Evolutionary conservation across 331 rosid species (phyloP).

Genomic region (Quercus phellos): DNA sequence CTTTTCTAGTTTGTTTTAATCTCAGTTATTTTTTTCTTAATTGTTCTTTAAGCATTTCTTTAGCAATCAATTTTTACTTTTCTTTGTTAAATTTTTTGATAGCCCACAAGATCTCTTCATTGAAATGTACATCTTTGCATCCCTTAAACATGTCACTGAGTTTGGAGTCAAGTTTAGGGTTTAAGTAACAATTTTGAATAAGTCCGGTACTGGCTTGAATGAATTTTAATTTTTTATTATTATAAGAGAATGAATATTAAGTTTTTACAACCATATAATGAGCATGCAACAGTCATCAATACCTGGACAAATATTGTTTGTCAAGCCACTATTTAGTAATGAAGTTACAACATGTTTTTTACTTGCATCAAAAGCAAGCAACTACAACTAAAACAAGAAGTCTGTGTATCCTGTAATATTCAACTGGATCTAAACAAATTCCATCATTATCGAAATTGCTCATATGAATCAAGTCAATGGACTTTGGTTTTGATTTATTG

Average conservation of each 20-base stretch:
- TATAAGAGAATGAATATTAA: too few relatives aligned
- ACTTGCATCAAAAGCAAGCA: background rate
- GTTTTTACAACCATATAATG: background rate
- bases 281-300: background rate
- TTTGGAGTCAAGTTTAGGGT: background rate
- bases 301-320: background rate
- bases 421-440: background rate
- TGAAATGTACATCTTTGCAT: background rate
- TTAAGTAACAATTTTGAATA: background rate
- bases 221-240: too few relatives aligned
- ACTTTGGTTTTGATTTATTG: background rate
- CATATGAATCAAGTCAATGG: background rate
- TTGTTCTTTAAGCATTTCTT: background rate
- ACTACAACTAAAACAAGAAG: background rate
- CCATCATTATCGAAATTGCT: background rate
- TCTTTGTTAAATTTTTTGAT: background rate
- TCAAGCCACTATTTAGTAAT: background rate
- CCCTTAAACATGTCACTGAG: background rate
- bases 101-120: background rate
- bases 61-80: background rate
- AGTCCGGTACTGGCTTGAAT: too few relatives aligned
- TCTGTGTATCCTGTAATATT: background rate
- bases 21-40: background rate
- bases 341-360: background rate
- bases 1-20: constrained; percentile 20